Evolutionary conservation across 73 alveolate species (phyloP).

Genomic region (Paramecium pentaurelia): DNA sequence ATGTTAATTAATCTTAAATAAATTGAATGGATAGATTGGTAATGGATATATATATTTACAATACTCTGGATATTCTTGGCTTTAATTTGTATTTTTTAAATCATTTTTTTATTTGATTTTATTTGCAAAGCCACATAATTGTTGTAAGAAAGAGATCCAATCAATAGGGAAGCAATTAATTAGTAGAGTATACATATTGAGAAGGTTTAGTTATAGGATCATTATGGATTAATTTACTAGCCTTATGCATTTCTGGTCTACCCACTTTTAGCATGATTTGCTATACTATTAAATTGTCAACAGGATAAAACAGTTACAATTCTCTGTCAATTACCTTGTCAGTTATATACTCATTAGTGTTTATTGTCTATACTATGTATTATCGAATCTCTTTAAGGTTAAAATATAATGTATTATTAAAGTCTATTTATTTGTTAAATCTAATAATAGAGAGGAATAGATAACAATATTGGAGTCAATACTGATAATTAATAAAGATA

Average conservation of each 20-base stretch:
- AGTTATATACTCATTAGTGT: not conserved
- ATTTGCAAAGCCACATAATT: not conserved
- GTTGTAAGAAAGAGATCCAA: not conserved
- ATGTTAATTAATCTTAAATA: not conserved
- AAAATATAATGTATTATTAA: not conserved
- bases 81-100: not conserved
- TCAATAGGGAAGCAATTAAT: not conserved
- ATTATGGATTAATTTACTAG: conserved; percentile 12
- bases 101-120: not conserved
- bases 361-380: not conserved
- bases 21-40: not conserved
- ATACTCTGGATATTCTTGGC: not conserved
- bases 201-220: conserved; percentile 24
- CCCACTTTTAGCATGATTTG: not conserved
- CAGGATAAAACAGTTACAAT: not conserved
- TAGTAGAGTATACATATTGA: not conserved
- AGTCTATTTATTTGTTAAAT: not conserved
- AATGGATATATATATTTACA: not conserved
- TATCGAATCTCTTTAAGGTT: not conserved
- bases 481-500: not conserved
- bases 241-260: not conserved
- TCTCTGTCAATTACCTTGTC: not conserved
- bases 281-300: not conserved
- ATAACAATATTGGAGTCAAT: not conserved
- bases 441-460: not conserved